These are phyloP conservation scores for Bruguiera sexangula DNA, from an alignment of 345 rosid species.

Conservation along the genomic window DNA sequence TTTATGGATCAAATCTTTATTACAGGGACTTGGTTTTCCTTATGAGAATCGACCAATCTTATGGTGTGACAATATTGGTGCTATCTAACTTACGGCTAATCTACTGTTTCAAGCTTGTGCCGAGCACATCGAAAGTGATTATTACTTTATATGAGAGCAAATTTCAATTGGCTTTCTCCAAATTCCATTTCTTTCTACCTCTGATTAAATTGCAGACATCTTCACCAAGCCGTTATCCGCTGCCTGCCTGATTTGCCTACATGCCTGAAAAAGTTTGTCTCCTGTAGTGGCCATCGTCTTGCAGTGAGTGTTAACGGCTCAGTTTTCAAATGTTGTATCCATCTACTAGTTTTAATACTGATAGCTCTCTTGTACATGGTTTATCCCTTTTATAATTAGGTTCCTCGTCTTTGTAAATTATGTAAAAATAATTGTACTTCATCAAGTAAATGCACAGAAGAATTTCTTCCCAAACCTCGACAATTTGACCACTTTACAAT, in stretches of 20 bases:
- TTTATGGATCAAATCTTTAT: neutral
- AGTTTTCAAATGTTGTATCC: neutral
- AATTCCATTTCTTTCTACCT: neutral
- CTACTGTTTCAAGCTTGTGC: constrained; percentile 1
- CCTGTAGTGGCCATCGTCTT: neutral
- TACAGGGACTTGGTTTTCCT: neutral
- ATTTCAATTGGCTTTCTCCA: neutral
- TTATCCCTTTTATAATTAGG: no score
- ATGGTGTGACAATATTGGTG: neutral
- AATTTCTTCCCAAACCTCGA: no score
- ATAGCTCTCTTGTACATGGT: no score
- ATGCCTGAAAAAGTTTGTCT: neutral
- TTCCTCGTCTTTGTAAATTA: no score
- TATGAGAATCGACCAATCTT: neutral
- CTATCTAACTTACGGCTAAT: no score
- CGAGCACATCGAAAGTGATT: constrained; percentile 6
- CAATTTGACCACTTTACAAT: no score
- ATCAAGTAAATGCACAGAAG: no score
- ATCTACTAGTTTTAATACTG: no score
- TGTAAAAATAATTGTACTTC: no score
- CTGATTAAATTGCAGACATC: neutral
- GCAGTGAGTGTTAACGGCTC: neutral
- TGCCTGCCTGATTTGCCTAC: neutral
- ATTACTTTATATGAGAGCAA: neutral
- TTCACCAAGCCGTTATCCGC: neutral